These are phyloP conservation scores for Macrotyloma uniflorum DNA, from an alignment of 306 rosid species.

Conservation along the genomic window DNA sequence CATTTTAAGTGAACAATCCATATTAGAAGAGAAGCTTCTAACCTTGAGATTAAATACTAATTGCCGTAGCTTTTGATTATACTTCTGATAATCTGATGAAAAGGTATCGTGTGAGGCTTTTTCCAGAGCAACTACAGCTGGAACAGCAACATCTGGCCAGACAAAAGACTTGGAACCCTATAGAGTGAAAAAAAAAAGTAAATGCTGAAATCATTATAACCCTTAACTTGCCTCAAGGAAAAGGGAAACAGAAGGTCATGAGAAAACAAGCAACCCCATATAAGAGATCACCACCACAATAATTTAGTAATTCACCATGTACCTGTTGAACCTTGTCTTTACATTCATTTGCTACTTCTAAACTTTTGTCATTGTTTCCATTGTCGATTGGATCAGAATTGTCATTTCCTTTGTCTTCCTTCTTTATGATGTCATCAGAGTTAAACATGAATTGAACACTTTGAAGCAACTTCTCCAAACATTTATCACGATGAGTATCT, in stretches of 20 bases:
- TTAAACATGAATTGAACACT: constrained; percentile 59
- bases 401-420: constrained; percentile 56
- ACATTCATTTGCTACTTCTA: constrained; percentile 44
- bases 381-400: constrained; percentile 47
- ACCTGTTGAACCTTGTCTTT: constrained; percentile 68
- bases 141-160: constrained; percentile 91
- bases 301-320: constrained; percentile 23
- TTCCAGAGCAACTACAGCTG: constrained; percentile 82
- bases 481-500: constrained; percentile 75
- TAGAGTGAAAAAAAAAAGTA: constrained; percentile 19
- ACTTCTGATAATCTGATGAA: constrained; percentile 71
- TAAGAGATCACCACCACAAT: constrained; percentile 10
- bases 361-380: constrained; percentile 46
- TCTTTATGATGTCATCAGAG: constrained; percentile 42
- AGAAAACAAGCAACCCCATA: constrained; percentile 21
- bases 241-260: constrained; percentile 9
- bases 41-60: constrained; percentile 82
- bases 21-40: constrained; percentile 38
- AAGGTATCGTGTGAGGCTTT: constrained; percentile 74
- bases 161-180: constrained; percentile 66
- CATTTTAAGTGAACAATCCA: constrained; percentile 9
- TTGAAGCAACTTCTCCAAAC: constrained; percentile 77
- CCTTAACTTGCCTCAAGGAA: not conserved
- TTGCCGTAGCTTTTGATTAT: constrained; percentile 87
- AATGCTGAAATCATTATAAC: constrained; percentile 29